A percentile compares a stretch with the other conserved stretches of the same genome.
These are phyloP conservation scores for Amaranthus cruentus DNA, from an alignment of 148 eudicot species.

Conservation along the genomic window DNA sequence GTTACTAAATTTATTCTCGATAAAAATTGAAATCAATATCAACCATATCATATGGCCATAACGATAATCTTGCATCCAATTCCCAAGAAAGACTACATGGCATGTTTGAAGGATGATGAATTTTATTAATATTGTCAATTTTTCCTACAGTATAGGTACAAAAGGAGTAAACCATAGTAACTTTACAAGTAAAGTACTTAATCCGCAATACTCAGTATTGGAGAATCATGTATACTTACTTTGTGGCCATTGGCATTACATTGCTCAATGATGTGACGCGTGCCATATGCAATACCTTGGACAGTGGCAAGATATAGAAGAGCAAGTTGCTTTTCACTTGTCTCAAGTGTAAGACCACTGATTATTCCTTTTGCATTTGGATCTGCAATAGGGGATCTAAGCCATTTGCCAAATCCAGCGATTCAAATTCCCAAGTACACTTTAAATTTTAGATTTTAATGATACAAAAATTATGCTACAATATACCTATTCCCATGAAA, in stretches of 20 bases:
- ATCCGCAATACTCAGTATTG: neutral
- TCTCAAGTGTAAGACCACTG: slow-evolving; percentile 83
- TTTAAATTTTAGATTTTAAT: slow-evolving; percentile 1
- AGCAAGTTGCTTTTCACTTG: slow-evolving; percentile 86
- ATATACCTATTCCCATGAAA: slow-evolving; percentile 93
- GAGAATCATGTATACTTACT: slow-evolving; percentile 36
- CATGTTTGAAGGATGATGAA: too few relatives aligned
- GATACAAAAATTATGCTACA: neutral
- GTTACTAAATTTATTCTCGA: too few relatives aligned
- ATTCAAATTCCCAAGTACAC: neutral
- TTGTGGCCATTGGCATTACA: slow-evolving; percentile 94
- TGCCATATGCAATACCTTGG: slow-evolving; percentile 96
- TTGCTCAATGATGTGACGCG: slow-evolving; percentile 93
- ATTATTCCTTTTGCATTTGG: slow-evolving; percentile 83
- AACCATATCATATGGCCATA: too few relatives aligned
- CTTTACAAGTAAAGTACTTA: too few relatives aligned
- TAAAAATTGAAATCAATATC: too few relatives aligned
- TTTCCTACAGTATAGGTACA: too few relatives aligned
- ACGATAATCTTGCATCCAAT: too few relatives aligned
- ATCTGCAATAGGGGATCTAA: slow-evolving; percentile 95
- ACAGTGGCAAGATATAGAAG: slow-evolving; percentile 86
- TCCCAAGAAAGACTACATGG: too few relatives aligned
- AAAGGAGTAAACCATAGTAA: too few relatives aligned
- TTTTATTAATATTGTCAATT: too few relatives aligned
- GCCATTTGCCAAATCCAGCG: slow-evolving; percentile 17